phyloP scores from a whole-genome alignment of 306 rosid species.

The Hippophae gyantsensis region DNA sequence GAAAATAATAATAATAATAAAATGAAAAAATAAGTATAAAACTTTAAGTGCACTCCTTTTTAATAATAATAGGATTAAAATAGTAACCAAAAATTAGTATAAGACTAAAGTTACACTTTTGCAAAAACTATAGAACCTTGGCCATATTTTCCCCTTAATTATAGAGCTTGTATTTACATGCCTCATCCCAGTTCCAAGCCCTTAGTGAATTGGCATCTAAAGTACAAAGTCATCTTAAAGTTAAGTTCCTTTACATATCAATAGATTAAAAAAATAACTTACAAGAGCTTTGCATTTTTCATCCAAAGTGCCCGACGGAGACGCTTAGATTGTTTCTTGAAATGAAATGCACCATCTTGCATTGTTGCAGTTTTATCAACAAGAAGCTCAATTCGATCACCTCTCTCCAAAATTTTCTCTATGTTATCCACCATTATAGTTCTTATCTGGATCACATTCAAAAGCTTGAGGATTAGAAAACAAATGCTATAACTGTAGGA shows the following conservation, averaged over 20 bases:
- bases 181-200: background rate
- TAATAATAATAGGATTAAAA: no score
- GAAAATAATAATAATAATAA: no score
- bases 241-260: background rate
- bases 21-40: no score
- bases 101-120: no score
- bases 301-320: constrained; percentile 93
- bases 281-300: constrained; percentile 94
- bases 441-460: constrained; percentile 50
- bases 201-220: background rate
- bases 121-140: no score
- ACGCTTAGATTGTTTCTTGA: constrained; percentile 88
- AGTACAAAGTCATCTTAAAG: background rate
- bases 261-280: constrained; percentile 26
- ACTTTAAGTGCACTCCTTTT: no score
- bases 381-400: constrained; percentile 91
- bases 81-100: no score
- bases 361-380: constrained; percentile 95
- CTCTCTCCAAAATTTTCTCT: constrained; percentile 93
- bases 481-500: constrained; percentile 5
- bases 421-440: constrained; percentile 93
- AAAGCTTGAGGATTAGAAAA: constrained; percentile 20
- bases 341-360: constrained; percentile 97
- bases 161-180: no score
- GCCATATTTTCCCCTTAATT: no score